Percentiles rank a stretch among this genome's conserved stretches.
phyloP scores from a whole-genome alignment of 257 asterid genomes.

The Solanum sejunctum region DNA sequence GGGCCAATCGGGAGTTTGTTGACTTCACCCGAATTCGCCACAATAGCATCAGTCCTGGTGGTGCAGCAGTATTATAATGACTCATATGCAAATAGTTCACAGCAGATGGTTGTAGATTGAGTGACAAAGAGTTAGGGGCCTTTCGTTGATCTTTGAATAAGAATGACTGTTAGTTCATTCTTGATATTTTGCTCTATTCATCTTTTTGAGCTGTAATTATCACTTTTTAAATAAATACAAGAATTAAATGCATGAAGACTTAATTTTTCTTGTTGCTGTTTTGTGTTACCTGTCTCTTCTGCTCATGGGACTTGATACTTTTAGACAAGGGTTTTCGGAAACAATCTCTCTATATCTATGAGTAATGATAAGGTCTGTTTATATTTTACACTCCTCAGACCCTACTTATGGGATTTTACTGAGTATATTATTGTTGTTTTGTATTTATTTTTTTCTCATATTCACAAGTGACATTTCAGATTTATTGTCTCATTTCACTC shows the following conservation, averaged over 20 bases:
- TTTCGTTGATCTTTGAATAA: not conserved
- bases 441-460: not conserved
- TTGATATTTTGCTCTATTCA: not conserved
- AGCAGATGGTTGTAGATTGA: not conserved
- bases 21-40: conserved; percentile 14
- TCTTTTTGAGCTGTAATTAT: not conserved
- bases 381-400: too few species aligned
- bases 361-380: too few species aligned
- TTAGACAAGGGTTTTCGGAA: too few species aligned
- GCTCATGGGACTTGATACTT: too few species aligned
- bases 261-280: not conserved
- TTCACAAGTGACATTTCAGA: not conserved
- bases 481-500: not conserved
- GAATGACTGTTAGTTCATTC: not conserved
- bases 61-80: conserved; percentile 20
- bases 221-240: not conserved
- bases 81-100: not conserved
- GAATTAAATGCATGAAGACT: not conserved
- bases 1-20: conserved; percentile 31
- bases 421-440: too few species aligned
- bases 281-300: not conserved
- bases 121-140: not conserved
- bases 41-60: conserved; percentile 41
- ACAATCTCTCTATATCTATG: too few species aligned
- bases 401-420: too few species aligned